These are phyloP conservation scores for Capsicum rhomboideum DNA, from an alignment of 257 asterid species.

Conservation along the genomic window DNA sequence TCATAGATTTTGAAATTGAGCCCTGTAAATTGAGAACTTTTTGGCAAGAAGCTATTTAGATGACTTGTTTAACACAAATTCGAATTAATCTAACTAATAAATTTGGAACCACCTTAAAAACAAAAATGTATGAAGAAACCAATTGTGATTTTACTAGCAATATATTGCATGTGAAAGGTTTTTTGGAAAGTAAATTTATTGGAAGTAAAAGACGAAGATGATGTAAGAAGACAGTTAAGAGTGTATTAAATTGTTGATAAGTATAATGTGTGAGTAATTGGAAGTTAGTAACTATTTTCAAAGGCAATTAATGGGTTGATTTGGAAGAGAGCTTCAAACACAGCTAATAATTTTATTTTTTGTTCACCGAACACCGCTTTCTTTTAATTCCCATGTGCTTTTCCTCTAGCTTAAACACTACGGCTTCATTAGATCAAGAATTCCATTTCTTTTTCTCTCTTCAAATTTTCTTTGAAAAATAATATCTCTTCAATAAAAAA, in stretches of 20 bases:
- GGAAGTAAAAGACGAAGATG: not conserved
- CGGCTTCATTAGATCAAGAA: not conserved
- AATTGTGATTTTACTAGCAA: not conserved
- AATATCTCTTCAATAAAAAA: not conserved
- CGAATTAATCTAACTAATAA: not conserved
- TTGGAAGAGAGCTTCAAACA: not conserved
- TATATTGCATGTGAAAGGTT: not conserved
- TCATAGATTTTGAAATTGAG: not conserved
- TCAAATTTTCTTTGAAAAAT: not conserved
- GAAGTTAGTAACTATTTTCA: not conserved
- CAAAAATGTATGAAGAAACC: not conserved
- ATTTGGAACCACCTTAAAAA: not conserved
- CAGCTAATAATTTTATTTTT: not conserved
- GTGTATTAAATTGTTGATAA: not conserved
- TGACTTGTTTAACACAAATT: not conserved
- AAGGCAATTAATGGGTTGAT: not conserved
- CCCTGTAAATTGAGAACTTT: not conserved
- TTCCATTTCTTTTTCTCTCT: not conserved
- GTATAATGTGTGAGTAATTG: not conserved
- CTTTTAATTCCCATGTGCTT: not conserved
- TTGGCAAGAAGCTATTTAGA: not conserved
- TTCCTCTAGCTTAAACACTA: not conserved
- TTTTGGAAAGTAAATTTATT: not conserved
- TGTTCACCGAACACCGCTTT: not conserved
- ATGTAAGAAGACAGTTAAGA: not conserved